Conservation (phyloP, 2,329 filamentous ascomycete species). For the Beauveria asiatica region DNA sequence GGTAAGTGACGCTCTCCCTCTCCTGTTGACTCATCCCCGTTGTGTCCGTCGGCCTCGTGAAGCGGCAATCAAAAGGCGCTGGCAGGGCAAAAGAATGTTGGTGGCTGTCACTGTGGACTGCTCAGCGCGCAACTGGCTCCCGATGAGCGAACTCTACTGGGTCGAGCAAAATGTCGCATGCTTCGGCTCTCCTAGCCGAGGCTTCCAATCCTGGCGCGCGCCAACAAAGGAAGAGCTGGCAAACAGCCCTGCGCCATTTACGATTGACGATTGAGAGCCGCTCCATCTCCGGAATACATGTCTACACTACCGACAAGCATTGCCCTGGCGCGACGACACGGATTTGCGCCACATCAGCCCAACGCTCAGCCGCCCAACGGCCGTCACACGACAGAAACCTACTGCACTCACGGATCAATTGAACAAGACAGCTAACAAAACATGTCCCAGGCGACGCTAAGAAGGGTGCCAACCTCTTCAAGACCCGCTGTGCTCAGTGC, state of each 20-base stretch:
- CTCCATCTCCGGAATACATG: not conserved
- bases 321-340: not conserved
- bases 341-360: not conserved
- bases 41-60: not conserved
- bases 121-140: not conserved
- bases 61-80: not conserved
- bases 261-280: not conserved
- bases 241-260: not conserved
- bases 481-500: conserved; percentile 97
- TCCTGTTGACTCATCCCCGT: conserved; percentile 1
- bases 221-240: not conserved
- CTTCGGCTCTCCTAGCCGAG: not conserved
- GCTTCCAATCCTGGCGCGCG: not conserved
- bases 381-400: not conserved
- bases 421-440: conserved; percentile 21
- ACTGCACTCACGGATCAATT: not conserved
- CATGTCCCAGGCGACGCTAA: conserved; percentile 66
- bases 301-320: not conserved
- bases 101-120: not conserved
- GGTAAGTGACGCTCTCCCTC: conserved; percentile 27
- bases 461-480: conserved; percentile 99
- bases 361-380: not conserved
- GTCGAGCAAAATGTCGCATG: conserved; percentile 8
- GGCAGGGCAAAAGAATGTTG: not conserved
- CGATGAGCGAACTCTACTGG: not conserved